phyloP scores from a whole-genome alignment of 1,284 basidiomycete species.

The Lentinula novae-zelandiae region DNA sequence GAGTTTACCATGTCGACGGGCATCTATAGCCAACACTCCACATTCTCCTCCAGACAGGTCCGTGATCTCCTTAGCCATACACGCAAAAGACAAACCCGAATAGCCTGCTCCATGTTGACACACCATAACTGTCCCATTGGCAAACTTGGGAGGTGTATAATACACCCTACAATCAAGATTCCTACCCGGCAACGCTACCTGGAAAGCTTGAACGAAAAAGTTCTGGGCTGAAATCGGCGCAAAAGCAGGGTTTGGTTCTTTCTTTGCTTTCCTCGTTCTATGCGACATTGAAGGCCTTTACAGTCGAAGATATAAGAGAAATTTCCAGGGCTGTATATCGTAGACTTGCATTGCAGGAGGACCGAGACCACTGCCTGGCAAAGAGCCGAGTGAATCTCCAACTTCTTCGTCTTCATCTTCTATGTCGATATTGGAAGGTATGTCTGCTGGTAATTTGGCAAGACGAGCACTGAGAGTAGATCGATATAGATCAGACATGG shows the following conservation, averaged over 20 bases:
- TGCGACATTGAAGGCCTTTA: constrained; percentile 26
- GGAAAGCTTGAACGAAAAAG: constrained; percentile 75
- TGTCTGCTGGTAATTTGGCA: constrained; percentile 54
- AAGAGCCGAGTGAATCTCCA: constrained; percentile 55
- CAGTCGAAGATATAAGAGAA: constrained; percentile 13
- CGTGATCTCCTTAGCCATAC: constrained; percentile 76
- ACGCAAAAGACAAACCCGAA: constrained; percentile 86
- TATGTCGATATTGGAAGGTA: constrained; percentile 31
- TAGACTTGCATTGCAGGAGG: constrained; percentile 47
- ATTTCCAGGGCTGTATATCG: background rate
- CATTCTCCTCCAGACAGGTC: constrained; percentile 65
- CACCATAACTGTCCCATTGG: constrained; percentile 61
- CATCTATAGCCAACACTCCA: constrained; percentile 84
- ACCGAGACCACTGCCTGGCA: constrained; percentile 54
- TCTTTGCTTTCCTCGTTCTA: constrained; percentile 22
- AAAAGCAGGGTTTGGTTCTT: constrained; percentile 52
- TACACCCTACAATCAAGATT: constrained; percentile 73
- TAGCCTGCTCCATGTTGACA: constrained; percentile 96
- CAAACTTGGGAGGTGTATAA: constrained; percentile 58
- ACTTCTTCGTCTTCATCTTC: constrained; percentile 61
- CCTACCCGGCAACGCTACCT: constrained; percentile 61
- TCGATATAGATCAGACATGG: constrained; percentile 68
- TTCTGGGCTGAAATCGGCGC: constrained; percentile 71
- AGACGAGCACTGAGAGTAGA: constrained; percentile 66
- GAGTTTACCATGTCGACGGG: constrained; percentile 81